Conservation (phyloP, 78 protist genomes). For the Acrasis kona region DNA sequence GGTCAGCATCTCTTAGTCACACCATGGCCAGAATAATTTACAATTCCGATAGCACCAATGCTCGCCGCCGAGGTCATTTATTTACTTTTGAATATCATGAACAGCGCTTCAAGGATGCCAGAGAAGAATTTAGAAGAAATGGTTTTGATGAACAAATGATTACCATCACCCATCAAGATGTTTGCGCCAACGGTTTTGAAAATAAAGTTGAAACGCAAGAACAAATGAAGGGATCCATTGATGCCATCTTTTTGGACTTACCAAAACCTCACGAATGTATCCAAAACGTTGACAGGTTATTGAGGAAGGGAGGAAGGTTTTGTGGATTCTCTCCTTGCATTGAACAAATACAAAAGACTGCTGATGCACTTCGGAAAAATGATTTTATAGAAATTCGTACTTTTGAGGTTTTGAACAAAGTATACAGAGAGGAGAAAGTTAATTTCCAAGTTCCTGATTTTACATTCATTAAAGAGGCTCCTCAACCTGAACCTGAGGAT, state of each 20-base stretch:
- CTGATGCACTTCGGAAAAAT: background rate
- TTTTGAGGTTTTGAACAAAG: background rate
- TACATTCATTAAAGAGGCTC: background rate
- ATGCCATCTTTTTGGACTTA: slow-evolving; percentile 80
- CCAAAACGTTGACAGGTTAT: slow-evolving; percentile 25
- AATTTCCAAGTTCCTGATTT: background rate
- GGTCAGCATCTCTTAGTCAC: slow-evolving; percentile 68
- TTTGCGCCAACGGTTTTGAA: background rate
- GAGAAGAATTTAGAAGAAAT: slow-evolving; percentile 7
- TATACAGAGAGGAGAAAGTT: background rate
- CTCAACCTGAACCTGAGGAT: background rate
- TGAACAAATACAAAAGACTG: slow-evolving; percentile 58
- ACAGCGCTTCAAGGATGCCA: slow-evolving; percentile 43
- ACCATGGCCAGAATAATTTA: slow-evolving; percentile 54
- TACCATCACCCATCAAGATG: slow-evolving; percentile 10
- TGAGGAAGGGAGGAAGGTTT: slow-evolving; percentile 50
- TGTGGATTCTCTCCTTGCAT: slow-evolving; percentile 90
- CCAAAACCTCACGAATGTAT: slow-evolving; percentile 76
- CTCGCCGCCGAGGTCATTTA: slow-evolving; percentile 61
- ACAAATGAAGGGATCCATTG: slow-evolving; percentile 18
- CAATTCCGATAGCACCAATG: too few species aligned
- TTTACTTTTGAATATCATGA: slow-evolving; percentile 78
- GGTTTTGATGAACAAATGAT: too few species aligned
- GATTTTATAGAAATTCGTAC: slow-evolving; percentile 7
- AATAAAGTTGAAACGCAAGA: background rate